Base-by-base conservation (phyloP, 495 filamentous ascomycete genomes). In the Cenococcum geophilum region DNA sequence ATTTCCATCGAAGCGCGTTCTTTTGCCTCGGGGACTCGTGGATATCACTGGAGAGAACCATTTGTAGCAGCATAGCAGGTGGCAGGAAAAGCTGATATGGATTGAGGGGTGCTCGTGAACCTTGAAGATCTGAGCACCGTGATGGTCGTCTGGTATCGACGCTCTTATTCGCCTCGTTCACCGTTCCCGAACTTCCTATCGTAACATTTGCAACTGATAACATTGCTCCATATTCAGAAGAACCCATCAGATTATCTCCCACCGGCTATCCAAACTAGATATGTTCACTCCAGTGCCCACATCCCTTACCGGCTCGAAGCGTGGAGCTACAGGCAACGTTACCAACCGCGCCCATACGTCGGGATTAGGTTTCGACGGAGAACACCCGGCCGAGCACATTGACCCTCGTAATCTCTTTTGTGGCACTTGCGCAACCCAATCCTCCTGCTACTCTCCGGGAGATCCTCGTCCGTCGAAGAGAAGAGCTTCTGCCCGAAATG, bases 271-370 rank as follows among this genome's bases (percentile, higher is more conserved):
- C 48, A 16, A 8, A 20, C 20, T 20, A 32, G 10, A 32, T 32
- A 64, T 68, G 65, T 56, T 61, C 55, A 9, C 57, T 22, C 22
- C 50, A 50, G 40, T 48, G 23, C 20, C 57, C 42, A 35, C 60
- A 32, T 35, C 54, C 21, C 20, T 64, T 21, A 60, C 65, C 35
- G 65, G 65, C 11, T 57, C 61, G 42, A 68, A 68, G 61, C 65
- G 65, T n/a, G 53, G 53, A 20, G 34, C 23, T 49, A 34, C 57
- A 27, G 60, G 60, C 22, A 43, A 57, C 35, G 47, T 37, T 35
- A 56, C 37, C 16, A 35, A 37, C 27, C 40, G 50, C 43, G 11
- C 48, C 32, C 34, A 34, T 1, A 18, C 52, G 43, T 37, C 57
- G 35, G 45, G 45, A 18, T 27, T 58, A 48, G 36, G 25, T 55